Base-by-base conservation (phyloP, 1,139 yeast species). In the Kurtzmaniella quercitrusa region DNA sequence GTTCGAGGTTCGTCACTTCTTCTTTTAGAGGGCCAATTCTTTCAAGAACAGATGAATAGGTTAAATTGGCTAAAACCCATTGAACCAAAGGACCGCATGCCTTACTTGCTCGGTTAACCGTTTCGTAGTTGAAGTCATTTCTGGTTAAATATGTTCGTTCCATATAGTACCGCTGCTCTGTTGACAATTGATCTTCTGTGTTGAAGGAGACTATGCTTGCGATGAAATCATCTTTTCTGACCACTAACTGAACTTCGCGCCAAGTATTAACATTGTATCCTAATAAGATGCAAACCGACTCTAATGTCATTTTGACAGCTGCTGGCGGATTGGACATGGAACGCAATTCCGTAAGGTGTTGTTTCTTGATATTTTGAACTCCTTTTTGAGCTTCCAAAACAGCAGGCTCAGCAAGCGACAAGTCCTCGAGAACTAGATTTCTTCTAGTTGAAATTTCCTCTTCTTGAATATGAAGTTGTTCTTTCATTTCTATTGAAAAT, bases 311-410 rank as follows among this genome's bases (percentile, higher is more conserved):
- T 54, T 88, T 88, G 3, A 93, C 94, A 0, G 94, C 84, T 9
- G 81, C 84, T 0, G 98, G 98, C 0, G 98, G 98, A 48, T 88
- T 88, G 3, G 79, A 63, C 95, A 93, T 86, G 32, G 96, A 84
- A 54, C 96, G 69, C 33, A 93, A 68, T 60, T 93, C 98, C 0
- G 95, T 87, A 38, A 93, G 70, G 55, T 93, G 97, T 49, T 88
- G 95, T 59, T 91, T 93, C 61, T 89, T 89, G 50, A 93, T 93
- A 54, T 88, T 86, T 51, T 87, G 86, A 14, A 93, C 98, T 20
- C 96, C 95, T 47, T 77, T 66, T 54, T 84, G 88, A 0, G 98
- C 98, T 50, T 85, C 95, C 2, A 78, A 50, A 5, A 91, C 84
- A 1, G 94, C 85, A 0, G 97, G 96, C 53, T 88, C 95, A 0